Base-by-base conservation (phyloP, 768 basidiomycete species). In the Daedalea quercina region DNA sequence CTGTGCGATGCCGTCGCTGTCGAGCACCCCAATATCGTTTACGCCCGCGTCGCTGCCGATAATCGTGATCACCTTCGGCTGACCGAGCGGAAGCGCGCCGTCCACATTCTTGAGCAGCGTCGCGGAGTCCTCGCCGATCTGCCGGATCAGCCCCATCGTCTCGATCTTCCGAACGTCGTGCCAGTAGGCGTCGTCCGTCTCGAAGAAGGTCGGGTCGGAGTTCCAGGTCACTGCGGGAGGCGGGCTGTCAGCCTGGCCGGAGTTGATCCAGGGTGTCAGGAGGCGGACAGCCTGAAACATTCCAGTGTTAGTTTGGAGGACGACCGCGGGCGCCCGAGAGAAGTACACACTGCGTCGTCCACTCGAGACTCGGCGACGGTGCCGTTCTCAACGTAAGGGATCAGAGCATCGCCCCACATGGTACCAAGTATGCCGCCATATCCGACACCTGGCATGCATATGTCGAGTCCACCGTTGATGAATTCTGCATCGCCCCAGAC, bases 401-500 rank as follows among this genome's bases (percentile, higher is more conserved):
- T 83, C 19, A 91, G 74, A 61, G 82, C 87, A 0, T 60, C 69
- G 13, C 85, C 83, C 54, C 82, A 89, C 61, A 78, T 87, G 2
- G 79, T 73, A 22, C 61, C 69, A 1, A 70, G 68, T 9, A 75
- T 75, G 56, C 66, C 59, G 60, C 78, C 72, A 1, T 68, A 69
- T 62, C 81, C 74, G 50, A 77, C 77, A 51, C 78, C 83, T 7
- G 85, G 84, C 84, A 86, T 85, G 8, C 80, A 78, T 84, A 87
- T 85, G 80, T 85, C 37, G 37, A 40, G 37, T 53, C n/a, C 35
- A 24, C 40, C 19, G 23, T 70, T 20, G 23, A 31, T 13, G 22
- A 3, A 40, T 6, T 40, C 37, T 19, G 37, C 15, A 63, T 75
- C 64, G 4, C 22, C 19, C 22, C 44, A 44, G 23, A 22, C 22